Percentiles rank a stretch among this genome's conserved stretches.
These are phyloP conservation scores for Tephrocybe sp. DNA, from an alignment of 768 basidiomycete genomes.

Conservation along the genomic window DNA sequence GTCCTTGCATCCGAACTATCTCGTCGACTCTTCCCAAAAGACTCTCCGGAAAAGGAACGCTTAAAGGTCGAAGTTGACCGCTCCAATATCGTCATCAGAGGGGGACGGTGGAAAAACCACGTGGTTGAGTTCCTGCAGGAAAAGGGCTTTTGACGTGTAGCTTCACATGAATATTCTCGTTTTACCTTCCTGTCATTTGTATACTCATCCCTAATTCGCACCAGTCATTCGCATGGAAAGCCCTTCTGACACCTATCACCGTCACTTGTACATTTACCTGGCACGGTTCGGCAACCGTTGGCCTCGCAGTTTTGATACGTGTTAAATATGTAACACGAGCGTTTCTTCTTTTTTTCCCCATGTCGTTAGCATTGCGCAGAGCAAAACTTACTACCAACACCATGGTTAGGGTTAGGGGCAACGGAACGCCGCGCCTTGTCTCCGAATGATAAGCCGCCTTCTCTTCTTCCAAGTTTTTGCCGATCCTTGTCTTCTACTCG, in stretches of 20 bases:
- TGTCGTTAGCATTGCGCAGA: not conserved
- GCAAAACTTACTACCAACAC: slow-evolving; percentile 3
- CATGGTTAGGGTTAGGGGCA: slow-evolving; percentile 29
- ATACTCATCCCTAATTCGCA: slow-evolving; percentile 12
- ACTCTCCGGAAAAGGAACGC: slow-evolving; percentile 43
- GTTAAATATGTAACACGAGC: not conserved
- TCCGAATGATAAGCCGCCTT: slow-evolving; percentile 16
- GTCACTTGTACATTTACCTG: slow-evolving; percentile 1
- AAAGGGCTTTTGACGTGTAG: slow-evolving; percentile 54
- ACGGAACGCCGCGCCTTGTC: slow-evolving; percentile 15
- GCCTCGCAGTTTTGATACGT: not conserved
- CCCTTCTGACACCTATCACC: slow-evolving; percentile 2
- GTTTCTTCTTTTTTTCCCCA: not conserved
- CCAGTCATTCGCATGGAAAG: slow-evolving; percentile 5
- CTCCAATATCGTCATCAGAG: slow-evolving; percentile 55
- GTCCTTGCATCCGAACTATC: slow-evolving; percentile 56
- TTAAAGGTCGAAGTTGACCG: slow-evolving; percentile 46
- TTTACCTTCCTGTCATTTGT: slow-evolving; percentile 7
- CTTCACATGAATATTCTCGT: slow-evolving; percentile 4
- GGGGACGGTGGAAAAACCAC: slow-evolving; percentile 60
- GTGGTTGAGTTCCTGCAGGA: slow-evolving; percentile 60
- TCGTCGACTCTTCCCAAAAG: slow-evolving; percentile 44
- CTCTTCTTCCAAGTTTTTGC: slow-evolving; percentile 10
- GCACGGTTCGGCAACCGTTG: not conserved
- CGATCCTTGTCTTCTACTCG: not conserved